phyloP scores from a whole-genome alignment of 257 asterid genomes.

The Capsicum rhomboideum region DNA sequence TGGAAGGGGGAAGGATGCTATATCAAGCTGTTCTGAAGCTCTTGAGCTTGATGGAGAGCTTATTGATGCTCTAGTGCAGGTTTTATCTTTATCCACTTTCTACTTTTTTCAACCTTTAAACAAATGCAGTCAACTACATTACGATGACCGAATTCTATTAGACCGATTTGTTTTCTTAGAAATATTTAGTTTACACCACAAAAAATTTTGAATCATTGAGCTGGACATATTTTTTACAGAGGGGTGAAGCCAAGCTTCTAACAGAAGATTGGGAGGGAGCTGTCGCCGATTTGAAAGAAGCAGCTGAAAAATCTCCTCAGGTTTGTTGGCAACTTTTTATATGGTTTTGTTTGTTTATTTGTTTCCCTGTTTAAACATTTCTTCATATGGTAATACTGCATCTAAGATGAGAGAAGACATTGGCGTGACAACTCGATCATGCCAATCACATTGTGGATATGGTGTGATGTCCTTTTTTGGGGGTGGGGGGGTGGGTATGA shows the following conservation, averaged over 20 bases:
- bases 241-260: conserved; percentile 91
- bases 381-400: background rate
- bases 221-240: conserved; percentile 29
- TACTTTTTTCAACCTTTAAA: background rate
- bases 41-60: conserved; percentile 73
- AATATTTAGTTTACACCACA: background rate
- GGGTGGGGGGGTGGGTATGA: background rate
- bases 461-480: background rate
- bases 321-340: conserved; percentile 21
- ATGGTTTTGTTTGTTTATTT: background rate
- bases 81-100: conserved; percentile 3
- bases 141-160: background rate
- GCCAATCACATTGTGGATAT: background rate
- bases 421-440: background rate
- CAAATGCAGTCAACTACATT: background rate
- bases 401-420: background rate
- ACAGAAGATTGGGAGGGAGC: conserved; percentile 97
- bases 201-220: background rate
- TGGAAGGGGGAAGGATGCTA: conserved; percentile 85
- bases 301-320: conserved; percentile 93
- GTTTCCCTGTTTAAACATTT: background rate
- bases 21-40: conserved; percentile 67
- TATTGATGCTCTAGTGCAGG: conserved; percentile 90
- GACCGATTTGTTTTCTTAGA: background rate
- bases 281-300: conserved; percentile 75